Evolutionary conservation across 805 yeast species (phyloP).

Genomic region (Candida peoriensis): DNA sequence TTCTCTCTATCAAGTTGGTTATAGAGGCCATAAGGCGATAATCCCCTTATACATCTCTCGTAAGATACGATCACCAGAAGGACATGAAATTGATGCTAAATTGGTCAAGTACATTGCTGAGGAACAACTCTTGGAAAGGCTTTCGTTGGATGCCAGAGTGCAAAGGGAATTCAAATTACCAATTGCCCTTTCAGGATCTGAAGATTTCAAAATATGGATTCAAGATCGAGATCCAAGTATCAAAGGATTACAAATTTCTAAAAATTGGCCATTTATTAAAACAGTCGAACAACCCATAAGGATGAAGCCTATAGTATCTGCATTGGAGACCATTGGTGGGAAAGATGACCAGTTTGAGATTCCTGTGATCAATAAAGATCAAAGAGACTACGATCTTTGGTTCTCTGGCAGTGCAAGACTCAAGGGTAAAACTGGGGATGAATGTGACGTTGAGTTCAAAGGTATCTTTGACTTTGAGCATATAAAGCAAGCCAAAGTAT

Average conservation of each 20-base stretch:
- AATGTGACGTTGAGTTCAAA: slow-evolving; percentile 18
- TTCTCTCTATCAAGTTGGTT: slow-evolving; percentile 14
- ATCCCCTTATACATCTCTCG: slow-evolving; percentile 20
- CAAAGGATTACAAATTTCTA: slow-evolving; percentile 22
- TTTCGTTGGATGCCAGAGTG: slow-evolving; percentile 15
- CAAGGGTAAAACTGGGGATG: slow-evolving; percentile 14
- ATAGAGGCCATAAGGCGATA: slow-evolving; percentile 15
- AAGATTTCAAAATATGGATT: slow-evolving; percentile 20
- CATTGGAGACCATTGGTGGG: too few species aligned
- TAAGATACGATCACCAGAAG: slow-evolving; percentile 9
- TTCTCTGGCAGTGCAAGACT: slow-evolving; percentile 16
- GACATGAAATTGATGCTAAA: slow-evolving; percentile 15
- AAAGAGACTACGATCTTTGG: slow-evolving; percentile 15
- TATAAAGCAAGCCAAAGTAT: slow-evolving; percentile 20
- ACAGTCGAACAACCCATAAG: slow-evolving; percentile 15
- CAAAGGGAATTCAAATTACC: slow-evolving; percentile 20
- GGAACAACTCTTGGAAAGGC: slow-evolving; percentile 21
- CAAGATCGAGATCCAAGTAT: slow-evolving; percentile 17
- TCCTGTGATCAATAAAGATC: slow-evolving; percentile 17
- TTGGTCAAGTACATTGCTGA: slow-evolving; percentile 16
- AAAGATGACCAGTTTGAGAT: slow-evolving; percentile 17
- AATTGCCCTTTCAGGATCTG: slow-evolving; percentile 9
- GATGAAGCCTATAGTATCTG: slow-evolving; percentile 19
- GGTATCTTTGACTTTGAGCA: slow-evolving; percentile 24
- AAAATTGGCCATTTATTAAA: slow-evolving; percentile 13